Conservation (phyloP, 768 basidiomycete genomes). For the Naganishia randhawae region DNA sequence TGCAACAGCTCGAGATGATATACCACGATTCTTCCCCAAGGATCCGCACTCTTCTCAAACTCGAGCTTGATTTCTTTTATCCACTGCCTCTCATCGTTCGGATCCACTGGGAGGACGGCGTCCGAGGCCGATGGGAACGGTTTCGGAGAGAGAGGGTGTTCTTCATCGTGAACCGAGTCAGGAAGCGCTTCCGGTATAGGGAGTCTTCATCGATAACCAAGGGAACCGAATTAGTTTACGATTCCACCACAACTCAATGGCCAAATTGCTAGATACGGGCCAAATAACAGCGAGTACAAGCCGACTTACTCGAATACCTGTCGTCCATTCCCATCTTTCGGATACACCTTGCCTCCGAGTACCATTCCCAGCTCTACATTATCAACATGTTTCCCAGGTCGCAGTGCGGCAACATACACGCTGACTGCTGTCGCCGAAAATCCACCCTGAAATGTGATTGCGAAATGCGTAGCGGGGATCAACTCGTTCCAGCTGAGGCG, state of each 20-base stretch:
- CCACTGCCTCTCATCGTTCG: conserved; percentile 21
- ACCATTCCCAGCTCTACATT: conserved; percentile 38
- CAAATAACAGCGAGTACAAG: not conserved
- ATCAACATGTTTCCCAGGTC: conserved; percentile 19
- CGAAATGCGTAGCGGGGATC: conserved; percentile 39
- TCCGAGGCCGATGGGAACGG: not conserved
- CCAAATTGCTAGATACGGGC: not conserved
- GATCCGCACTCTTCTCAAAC: conserved; percentile 48
- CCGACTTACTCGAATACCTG: conserved; percentile 27
- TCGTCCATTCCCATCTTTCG: conserved; percentile 42
- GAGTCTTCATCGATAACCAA: not conserved
- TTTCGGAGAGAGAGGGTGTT: conserved; percentile 16
- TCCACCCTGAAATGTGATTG: conserved; percentile 48
- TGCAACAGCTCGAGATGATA: conserved; percentile 44
- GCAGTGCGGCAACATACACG: conserved; percentile 39
- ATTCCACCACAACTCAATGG: not conserved
- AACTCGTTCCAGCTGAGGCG: conserved; percentile 41
- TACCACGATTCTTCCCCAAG: conserved; percentile 43
- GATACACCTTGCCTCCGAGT: conserved; percentile 43
- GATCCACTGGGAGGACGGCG: not conserved
- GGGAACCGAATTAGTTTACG: no score
- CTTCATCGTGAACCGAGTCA: conserved; percentile 22
- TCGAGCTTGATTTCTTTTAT: conserved; percentile 46
- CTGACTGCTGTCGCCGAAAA: conserved; percentile 39
- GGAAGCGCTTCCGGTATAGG: conserved; percentile 23